phyloP scores from a whole-genome alignment of 495 filamentous ascomycete species.

The Endocarpon pusillum region DNA sequence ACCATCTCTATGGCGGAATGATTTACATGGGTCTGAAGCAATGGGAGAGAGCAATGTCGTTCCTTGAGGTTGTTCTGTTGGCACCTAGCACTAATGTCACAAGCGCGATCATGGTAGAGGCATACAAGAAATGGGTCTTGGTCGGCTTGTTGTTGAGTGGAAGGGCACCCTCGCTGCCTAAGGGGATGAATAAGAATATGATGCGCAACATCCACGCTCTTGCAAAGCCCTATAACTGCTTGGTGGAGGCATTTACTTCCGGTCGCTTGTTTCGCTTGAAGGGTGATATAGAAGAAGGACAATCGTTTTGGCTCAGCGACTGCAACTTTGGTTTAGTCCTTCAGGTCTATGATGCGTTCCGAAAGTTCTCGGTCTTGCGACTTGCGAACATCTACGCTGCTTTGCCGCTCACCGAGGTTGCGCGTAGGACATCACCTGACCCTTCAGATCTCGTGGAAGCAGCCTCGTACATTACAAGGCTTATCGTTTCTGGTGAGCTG shows the following conservation, averaged over 20 bases:
- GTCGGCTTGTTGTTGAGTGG: conserved; percentile 56
- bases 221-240: conserved; percentile 50
- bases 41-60: conserved; percentile 55
- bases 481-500: conserved; percentile 37
- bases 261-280: conserved; percentile 37
- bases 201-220: conserved; percentile 40
- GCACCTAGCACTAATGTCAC: conserved; percentile 39
- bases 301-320: conserved; percentile 44
- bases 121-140: conserved; percentile 89
- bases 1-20: conserved; percentile 64
- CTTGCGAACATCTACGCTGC: conserved; percentile 30
- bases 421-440: conserved; percentile 17
- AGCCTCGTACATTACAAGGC: conserved; percentile 29
- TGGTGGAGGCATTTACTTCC: conserved; percentile 51
- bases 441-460: conserved; percentile 24
- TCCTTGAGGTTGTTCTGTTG: conserved; percentile 50
- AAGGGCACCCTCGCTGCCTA: conserved; percentile 48
- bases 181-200: conserved; percentile 26
- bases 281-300: conserved; percentile 38
- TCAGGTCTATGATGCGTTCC: conserved; percentile 30
- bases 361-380: conserved; percentile 25
- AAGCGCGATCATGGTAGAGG: conserved; percentile 70
- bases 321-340: conserved; percentile 37
- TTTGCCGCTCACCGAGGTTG: conserved; percentile 26
- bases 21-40: conserved; percentile 55